Base-by-base conservation (phyloP, 2,329 filamentous ascomycete species). In the Pestalotiopsis sp. region DNA sequence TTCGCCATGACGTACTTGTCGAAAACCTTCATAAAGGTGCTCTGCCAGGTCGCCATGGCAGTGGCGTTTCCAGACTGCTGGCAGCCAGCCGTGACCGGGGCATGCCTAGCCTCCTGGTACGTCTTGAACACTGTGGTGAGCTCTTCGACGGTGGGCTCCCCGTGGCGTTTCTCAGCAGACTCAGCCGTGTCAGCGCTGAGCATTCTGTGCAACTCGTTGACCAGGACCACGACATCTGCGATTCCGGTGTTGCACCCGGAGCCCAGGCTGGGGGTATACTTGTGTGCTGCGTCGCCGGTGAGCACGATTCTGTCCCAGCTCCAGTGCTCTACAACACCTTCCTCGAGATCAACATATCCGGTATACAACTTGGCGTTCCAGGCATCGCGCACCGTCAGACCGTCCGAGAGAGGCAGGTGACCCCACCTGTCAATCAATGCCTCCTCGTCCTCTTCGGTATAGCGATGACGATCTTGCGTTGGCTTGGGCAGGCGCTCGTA, bases 261-360 rank as follows among this genome's bases (percentile, higher is more conserved):
- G 3, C 77, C 79, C 1, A 75, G 72, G 58, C 78, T 76, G 3
- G 79, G 76, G 4, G 78, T 79, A 56, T 80, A 70, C 66, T 81
- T 81, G 63, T 79, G 78, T 14, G 76, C 75, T 2, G 65, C 65
- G n/a, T 66, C 65, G 31, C 65, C 65, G 7, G 59, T 36, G n/a
- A 66, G 56, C n/a, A 66, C 65, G n/a, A 66, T 61, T 3, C 65
- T 56, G 14, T 49, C 56, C 65, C 65, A 66, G 65, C 65, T 66
- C 65, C 65, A 66, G 27, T 66, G 52, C 7, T 66, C 65, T 31
- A 66, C 65, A 23, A 66, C 57, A 14, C 65, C 65, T 39, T 66
- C 65, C 31, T 66, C 65, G n/a, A 66, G 65, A 23, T 45, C 41
- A 17, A 49, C 38, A n/a, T 60, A 25, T 31, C 65, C 65, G 27